Evolutionary conservation across 305 asterid genomes (phyloP), one percentile per base, ranked within the genome.

Genomic region (Fraxinus sp.): DNA sequence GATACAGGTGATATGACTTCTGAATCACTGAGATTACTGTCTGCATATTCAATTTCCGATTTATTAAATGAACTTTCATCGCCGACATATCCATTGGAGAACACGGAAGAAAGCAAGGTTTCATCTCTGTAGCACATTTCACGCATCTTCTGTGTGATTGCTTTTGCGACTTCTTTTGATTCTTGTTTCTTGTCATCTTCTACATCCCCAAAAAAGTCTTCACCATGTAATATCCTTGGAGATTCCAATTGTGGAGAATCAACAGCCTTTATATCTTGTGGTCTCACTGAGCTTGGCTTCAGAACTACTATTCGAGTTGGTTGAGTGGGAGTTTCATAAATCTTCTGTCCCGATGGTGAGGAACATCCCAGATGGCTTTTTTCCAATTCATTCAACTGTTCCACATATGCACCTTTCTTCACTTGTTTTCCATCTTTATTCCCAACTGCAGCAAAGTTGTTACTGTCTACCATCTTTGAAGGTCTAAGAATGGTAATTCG

Each of bases 401-500:
- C 79, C 46, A 82, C 83, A 39, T 80, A 88, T 80, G 81, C 84
- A 75, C 90, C 83, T 70, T 85, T 84, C 52, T 86, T 87, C 52
- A 55, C 71, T 81, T 85, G 89, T 73, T 86, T 91, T 64, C 90
- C 93, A 75, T 84, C 89, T 82, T 81, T 91, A 88, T 83, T 85
- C 72, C 86, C 91, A 37, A 88, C 77, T 83, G 84, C 92, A 87
- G 85, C 37, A 83, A 86, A 35, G 87, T 85, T 88, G 70, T 81
- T 85, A 85, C 72, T 84, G 66, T 90, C 96, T 66, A 85, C 85
- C 88, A 89, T 83, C 90, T 93, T 95, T 7, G 98, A 92, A 71
- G 98, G 99, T 87, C 84, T 91, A 81, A 97, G 98, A 82, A 97
- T 95, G 55, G 99, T 97, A 81, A 97, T 97, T 55, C 97, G 88